Base-by-base conservation (phyloP, 768 basidiomycete genomes). In the Leccinum subtestaceum region DNA sequence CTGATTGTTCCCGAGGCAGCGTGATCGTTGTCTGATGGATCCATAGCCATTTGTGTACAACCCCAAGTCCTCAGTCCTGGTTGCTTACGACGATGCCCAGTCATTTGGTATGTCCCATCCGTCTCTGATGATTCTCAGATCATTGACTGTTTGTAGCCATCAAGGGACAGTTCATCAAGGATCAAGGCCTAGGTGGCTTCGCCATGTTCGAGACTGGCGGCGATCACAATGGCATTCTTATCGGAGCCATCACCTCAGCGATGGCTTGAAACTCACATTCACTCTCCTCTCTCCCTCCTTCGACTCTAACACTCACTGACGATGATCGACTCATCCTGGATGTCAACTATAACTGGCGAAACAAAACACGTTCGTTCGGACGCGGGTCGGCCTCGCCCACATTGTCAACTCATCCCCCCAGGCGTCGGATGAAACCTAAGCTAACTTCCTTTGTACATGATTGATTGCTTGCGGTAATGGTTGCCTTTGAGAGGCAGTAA, bases 11-110 rank as follows among this genome's bases (percentile, higher is more conserved):
- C 1, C 7, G 9, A 17, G 50, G 17, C 25, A 34, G 21, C 8
- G 5, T 25, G 58, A 23, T 38, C 45, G 5, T 21, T 38, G 15
- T 55, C 51, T 65, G 27, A 72, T 9, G 1, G 15, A 40, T 27
- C 3, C 5, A 23, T 46, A 92, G 90, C 86, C 89, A 1, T 89
- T 80, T 59, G 80, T 89, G 25, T 91, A 89, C 71, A 79, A 87
- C 68, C 59, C 77, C 45, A 73, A 73, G 1, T 76, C 78, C 0
- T 73, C 84, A 47, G 73, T 84, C 55, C 78, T 86, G 75, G 77
- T 92, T 34, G 81, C 89, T 1, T 92, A 81, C 63, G 90, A 92
- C 59, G 75, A 89, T 62, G 67, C 83, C 0, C 64, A 75, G 51
- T 88, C 89, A 0, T 88, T 87, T 61, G 70, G 82, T 61, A 78